Percentiles rank a stretch among this genome's conserved stretches.
These are phyloP conservation scores for Botrytis paeoniae DNA, from an alignment of 2,329 filamentous ascomycete genomes.

Conservation along the genomic window DNA sequence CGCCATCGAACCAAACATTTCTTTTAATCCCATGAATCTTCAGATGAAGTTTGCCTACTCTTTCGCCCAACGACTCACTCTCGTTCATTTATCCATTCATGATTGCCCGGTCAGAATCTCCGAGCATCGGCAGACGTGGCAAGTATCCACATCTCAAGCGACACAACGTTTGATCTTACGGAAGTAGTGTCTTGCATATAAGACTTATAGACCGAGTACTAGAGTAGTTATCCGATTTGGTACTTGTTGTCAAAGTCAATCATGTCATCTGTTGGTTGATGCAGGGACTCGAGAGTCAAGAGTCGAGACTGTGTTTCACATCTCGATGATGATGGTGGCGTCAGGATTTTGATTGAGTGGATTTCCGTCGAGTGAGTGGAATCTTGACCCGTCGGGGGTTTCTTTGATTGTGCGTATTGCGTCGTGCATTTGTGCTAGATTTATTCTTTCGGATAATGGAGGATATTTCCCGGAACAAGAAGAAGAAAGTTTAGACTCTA, in stretches of 20 bases:
- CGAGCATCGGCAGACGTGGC: conserved; percentile 8
- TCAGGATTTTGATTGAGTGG: neutral
- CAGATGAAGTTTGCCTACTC: neutral
- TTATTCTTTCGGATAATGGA: neutral
- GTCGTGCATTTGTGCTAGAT: neutral
- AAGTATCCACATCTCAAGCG: conserved; percentile 8
- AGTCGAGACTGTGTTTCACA: neutral
- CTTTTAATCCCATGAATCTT: neutral
- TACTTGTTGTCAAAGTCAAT: conserved; percentile 2
- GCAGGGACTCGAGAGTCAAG: neutral
- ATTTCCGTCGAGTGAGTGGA: neutral
- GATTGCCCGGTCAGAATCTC: neutral
- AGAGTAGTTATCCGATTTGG: neutral
- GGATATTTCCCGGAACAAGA: neutral
- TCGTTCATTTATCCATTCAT: neutral
- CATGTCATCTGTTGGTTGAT: conserved; percentile 1
- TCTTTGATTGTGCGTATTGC: neutral
- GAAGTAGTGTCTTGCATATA: conserved; percentile 8
- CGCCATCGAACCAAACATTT: neutral
- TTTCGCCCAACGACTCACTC: neutral
- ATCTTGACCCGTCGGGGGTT: neutral
- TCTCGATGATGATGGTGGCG: neutral
- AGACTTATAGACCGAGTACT: conserved; percentile 11
- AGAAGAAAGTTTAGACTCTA: neutral
- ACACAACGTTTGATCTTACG: conserved; percentile 5